A percentile compares a stretch with the other conserved stretches of the same genome.
These are phyloP conservation scores for Trichoderma atrobrunneum DNA, from an alignment of 2,329 filamentous ascomycete species.

Conservation along the genomic window DNA sequence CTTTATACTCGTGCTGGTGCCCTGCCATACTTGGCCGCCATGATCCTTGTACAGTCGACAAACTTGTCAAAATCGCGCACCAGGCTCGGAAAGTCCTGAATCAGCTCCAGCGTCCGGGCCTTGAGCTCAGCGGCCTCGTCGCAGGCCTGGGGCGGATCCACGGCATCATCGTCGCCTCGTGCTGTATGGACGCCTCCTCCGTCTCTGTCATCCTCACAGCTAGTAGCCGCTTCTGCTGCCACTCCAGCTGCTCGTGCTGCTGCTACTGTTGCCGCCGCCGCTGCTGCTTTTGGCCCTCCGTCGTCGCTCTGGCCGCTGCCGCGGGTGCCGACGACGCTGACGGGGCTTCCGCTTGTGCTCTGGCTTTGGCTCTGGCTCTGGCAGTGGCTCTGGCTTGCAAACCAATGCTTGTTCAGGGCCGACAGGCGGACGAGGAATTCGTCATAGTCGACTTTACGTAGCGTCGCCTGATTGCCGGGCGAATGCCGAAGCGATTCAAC, in stretches of 20 bases:
- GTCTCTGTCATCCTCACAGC: not conserved
- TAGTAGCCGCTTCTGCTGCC: not conserved
- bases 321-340: constrained; percentile 3
- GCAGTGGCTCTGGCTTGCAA: not conserved
- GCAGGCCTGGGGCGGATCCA: constrained; percentile 8
- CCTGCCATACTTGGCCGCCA: not conserved
- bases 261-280: not conserved
- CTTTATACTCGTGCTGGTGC: not conserved
- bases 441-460: constrained; percentile 28
- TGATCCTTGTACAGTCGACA: constrained; percentile 21
- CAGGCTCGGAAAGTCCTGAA: constrained; percentile 30
- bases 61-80: constrained; percentile 30
- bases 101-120: constrained; percentile 24
- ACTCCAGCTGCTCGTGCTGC: not conserved
- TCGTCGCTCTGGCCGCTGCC: constrained; percentile 2
- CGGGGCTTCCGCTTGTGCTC: not conserved
- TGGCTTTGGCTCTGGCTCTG: not conserved
- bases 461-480: constrained; percentile 22
- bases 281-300: not conserved
- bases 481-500: not conserved
- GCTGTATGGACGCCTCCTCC: not conserved
- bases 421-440: constrained; percentile 24
- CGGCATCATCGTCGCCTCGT: not conserved
- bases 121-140: constrained; percentile 25
- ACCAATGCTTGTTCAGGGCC: constrained; percentile 24